Base-by-base conservation (phyloP, 1,139 yeast genomes). In the Sporopachydermia cereana region DNA sequence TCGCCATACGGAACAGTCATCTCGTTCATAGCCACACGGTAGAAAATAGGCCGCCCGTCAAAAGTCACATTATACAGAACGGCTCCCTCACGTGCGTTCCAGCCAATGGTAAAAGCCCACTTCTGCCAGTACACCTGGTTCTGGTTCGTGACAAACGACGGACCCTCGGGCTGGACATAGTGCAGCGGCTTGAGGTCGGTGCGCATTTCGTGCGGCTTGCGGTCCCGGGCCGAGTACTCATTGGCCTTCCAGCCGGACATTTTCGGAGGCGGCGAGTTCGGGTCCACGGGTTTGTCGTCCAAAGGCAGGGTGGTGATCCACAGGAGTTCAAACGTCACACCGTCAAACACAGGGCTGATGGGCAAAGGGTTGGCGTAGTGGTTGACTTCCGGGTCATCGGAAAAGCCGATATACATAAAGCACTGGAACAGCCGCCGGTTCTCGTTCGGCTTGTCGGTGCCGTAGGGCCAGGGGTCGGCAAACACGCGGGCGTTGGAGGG, bases 1-100 rank as follows among this genome's bases (percentile, higher is more conserved):
- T 78, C 84, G 58, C 83, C 84, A 57, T 79, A 80, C 36, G 88
- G 88, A 54, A 80, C 88, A 27, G 85, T 79, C 88, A 79, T 80
- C 65, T 80, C 88, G 45, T 79, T 74, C 51, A 79, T 65, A 0
- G 84, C 71, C 45, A 79, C 62, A 66, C 86, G 72, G 69, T 79
- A 79, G 57, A 79, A 73, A 36, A 76, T 64, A 45, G 80, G 79
- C 65, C 86, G 76, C 44, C 84, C 85, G 62, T 79, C 78, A 66
- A 79, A 79, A 56, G 67, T 67, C 47, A 74, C 79, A 54, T 79
- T 82, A 57, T 79, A 79, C 44, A 79, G 55, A 34, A 76, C 85
- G 53, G 77, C 72, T 53, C 88, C 88, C 65, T 80, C 88, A 70
- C 88, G 76, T 42, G 70, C 74, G 53, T 75, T 72, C 25, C 79